phyloP scores from a whole-genome alignment of 2,329 filamentous ascomycete species.

The Dactylellina sp. region DNA sequence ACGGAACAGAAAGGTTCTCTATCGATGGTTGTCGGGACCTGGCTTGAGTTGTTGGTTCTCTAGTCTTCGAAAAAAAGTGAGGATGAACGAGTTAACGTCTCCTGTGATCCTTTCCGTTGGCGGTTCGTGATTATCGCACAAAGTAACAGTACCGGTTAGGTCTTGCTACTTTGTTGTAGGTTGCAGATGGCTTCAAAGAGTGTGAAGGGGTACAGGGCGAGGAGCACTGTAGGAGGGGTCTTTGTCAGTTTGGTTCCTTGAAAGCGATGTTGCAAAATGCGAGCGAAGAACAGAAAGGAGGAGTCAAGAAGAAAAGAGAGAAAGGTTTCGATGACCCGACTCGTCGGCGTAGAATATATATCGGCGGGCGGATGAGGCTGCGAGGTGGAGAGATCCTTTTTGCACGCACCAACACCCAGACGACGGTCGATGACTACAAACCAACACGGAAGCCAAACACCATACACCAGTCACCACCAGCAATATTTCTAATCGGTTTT shows the following conservation, averaged over 20 bases:
- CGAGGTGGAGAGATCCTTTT: slow-evolving; percentile 45
- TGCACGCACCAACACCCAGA: slow-evolving; percentile 29
- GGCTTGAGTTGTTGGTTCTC: slow-evolving; percentile 12
- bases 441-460: slow-evolving; percentile 33
- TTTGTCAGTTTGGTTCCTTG: slow-evolving; percentile 25
- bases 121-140: slow-evolving; percentile 29
- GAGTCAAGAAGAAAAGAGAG: slow-evolving; percentile 18
- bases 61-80: slow-evolving; percentile 39
- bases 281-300: slow-evolving; percentile 18
- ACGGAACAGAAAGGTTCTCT: slow-evolving; percentile 19
- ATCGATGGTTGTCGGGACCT: slow-evolving; percentile 10
- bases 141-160: slow-evolving; percentile 33
- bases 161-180: slow-evolving; percentile 12
- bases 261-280: not conserved
- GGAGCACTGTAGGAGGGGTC: slow-evolving; percentile 14
- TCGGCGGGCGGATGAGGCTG: slow-evolving; percentile 24
- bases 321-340: slow-evolving; percentile 1
- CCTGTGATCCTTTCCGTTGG: slow-evolving; percentile 40
- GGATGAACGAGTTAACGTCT: slow-evolving; percentile 58
- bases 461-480: slow-evolving; percentile 15
- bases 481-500: slow-evolving; percentile 27
- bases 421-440: slow-evolving; percentile 42
- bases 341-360: slow-evolving; percentile 1
- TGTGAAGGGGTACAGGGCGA: slow-evolving; percentile 44
- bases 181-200: slow-evolving; percentile 36